Evolutionary conservation across 2,329 filamentous ascomycete species (phyloP).

Genomic region (Tolypocladium capitatum): DNA sequence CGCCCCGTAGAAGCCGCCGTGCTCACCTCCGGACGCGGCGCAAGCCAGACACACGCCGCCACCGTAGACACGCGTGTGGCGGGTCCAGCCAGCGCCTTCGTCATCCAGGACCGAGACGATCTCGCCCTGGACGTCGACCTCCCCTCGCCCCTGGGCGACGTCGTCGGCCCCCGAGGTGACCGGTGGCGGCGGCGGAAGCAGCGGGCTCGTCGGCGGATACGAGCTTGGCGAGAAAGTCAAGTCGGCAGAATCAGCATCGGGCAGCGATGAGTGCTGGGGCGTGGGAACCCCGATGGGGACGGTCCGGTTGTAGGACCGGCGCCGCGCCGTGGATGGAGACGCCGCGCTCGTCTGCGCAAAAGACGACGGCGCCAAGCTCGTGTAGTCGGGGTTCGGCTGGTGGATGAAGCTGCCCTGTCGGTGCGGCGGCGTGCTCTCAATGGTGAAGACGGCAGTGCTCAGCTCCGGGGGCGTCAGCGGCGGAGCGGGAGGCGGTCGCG

Average conservation of each 20-base stretch:
- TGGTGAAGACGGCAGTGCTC: conserved; percentile 27
- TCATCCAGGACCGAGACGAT: conserved; percentile 35
- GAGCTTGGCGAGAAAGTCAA: conserved; percentile 31
- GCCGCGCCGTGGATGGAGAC: conserved; percentile 21
- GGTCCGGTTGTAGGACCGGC: conserved; percentile 29
- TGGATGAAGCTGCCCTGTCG: conserved; percentile 26
- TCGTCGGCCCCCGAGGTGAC: conserved; percentile 6
- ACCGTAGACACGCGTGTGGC: conserved; percentile 46
- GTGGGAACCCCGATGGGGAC: conserved; percentile 21
- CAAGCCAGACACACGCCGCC: conserved; percentile 45
- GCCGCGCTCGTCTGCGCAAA: conserved; percentile 12
- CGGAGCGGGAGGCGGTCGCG: conserved; percentile 29
- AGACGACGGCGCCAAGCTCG: conserved; percentile 19
- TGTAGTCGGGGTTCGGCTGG: conserved; percentile 37
- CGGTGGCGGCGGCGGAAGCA: conserved; percentile 34
- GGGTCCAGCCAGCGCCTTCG: conserved; percentile 37
- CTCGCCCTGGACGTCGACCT: conserved; percentile 34
- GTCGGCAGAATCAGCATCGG: conserved; percentile 13
- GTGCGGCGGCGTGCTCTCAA: conserved; percentile 21
- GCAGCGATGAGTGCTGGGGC: conserved; percentile 10
- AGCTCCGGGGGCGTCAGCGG: conserved; percentile 36
- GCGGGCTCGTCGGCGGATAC: conserved; percentile 33
- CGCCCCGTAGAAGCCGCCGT: conserved; percentile 38
- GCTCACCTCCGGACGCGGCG: conserved; percentile 30
- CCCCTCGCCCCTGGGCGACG: conserved; percentile 12